phyloP scores from a whole-genome alignment of 805 yeast species.

The Candida namnaoensis region DNA sequence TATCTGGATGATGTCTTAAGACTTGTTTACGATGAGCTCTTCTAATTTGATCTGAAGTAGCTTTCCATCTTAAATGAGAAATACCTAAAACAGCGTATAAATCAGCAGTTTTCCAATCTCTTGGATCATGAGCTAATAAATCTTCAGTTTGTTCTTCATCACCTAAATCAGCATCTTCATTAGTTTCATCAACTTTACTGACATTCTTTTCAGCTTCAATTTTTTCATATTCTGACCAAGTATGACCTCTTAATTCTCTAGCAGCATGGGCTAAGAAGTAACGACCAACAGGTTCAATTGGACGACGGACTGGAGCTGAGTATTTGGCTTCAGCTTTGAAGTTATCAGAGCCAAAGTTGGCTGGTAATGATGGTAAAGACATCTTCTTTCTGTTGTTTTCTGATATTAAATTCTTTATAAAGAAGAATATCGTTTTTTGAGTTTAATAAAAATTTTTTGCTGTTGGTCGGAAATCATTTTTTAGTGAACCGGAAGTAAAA shows the following conservation, averaged over 20 bases:
- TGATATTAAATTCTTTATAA: not conserved
- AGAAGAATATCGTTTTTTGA: too few species aligned
- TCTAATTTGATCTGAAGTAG: slow-evolving; percentile 88
- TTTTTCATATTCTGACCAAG: slow-evolving; percentile 96
- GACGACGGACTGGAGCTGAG: slow-evolving; percentile 62
- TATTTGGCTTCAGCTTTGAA: slow-evolving; percentile 42
- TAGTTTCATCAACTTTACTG: slow-evolving; percentile 52
- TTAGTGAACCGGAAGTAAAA: too few species aligned
- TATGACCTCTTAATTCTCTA: slow-evolving; percentile 91
- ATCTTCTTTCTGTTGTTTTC: slow-evolving; percentile 10
- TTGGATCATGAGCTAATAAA: slow-evolving; percentile 83
- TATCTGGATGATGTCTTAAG: slow-evolving; percentile 96
- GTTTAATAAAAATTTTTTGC: too few species aligned
- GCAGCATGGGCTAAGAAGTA: slow-evolving; percentile 94
- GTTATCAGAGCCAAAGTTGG: slow-evolving; percentile 39
- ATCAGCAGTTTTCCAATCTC: slow-evolving; percentile 97
- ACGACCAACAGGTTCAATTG: slow-evolving; percentile 95
- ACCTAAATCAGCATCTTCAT: slow-evolving; percentile 49
- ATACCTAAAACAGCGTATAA: slow-evolving; percentile 94
- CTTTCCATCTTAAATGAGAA: slow-evolving; percentile 82
- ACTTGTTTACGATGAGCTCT: slow-evolving; percentile 97
- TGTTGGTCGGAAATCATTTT: too few species aligned
- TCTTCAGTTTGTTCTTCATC: slow-evolving; percentile 64
- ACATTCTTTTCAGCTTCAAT: slow-evolving; percentile 88
- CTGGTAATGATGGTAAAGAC: slow-evolving; percentile 46